Base-by-base conservation (phyloP, 805 yeast species). In the Phaffomyces opuntiae region DNA sequence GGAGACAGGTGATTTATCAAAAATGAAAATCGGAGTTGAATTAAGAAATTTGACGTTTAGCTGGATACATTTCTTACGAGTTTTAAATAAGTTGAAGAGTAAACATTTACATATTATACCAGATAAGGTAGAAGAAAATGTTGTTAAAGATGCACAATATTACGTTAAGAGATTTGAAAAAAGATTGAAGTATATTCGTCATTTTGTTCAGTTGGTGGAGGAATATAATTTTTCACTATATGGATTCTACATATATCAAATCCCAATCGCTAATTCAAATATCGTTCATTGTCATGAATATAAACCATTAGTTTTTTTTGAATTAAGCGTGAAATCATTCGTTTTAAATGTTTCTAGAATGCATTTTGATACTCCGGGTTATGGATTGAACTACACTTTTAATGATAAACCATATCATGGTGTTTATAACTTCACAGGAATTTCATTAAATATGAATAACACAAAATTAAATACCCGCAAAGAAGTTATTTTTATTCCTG, bases 391-490 rank as follows among this genome's bases (percentile, higher is more conserved):
- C 16, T 76, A 67, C 45, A 57, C 58, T 4, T 62, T 64, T 31
- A 57, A 61, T 5, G 80, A 75, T 45, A 62, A 58, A 17, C 80
- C 81, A 2, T 54, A 67, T 25, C 71, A 69, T 41, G 45, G 65
- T 26, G 60, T 68, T 11, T 34, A 63, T 9, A 66, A 72, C 9
- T 42, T 71, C n/a, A 62, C 74, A 16, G 67, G 70, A 14, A 48
- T 69, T 1, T 62, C 63, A 3, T 36, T 70, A 6, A 50, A 56
- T 3, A 46, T 68, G 49, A 59, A 59, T 33, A 56, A 65, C 33
- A 49, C 50, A 9, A 50, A 53, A 4, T 45, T 49, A 7, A 34
- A 42, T 9, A 46, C 44, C 12, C 36, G 37, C 9, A 57, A 59
- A n/a, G 53, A 53, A 13, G 49, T 56, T 3, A 19, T 59, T 39